A percentile compares a stretch with the other conserved stretches of the same genome.
Conservation (phyloP, 148 eudicot genomes). For the Gaultheria prostrata region DNA sequence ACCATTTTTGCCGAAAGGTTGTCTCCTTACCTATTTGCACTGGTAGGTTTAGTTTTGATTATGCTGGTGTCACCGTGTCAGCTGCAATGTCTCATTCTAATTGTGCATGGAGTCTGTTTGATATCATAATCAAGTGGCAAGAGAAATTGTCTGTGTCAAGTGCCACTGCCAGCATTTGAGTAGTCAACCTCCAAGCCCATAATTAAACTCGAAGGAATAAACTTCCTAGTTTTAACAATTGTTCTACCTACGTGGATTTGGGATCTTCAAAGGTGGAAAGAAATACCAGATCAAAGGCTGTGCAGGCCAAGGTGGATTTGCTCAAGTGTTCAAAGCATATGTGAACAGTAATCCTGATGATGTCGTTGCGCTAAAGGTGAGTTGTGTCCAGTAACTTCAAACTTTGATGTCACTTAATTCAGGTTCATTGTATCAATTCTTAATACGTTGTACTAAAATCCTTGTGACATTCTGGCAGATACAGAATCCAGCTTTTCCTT, state of each 20-base stretch:
- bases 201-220: background rate
- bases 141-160: no score
- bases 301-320: constrained; percentile 93
- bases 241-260: background rate
- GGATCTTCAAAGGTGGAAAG: constrained; percentile 52
- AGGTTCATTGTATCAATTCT: background rate
- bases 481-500: constrained; percentile 87
- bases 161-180: background rate
- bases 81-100: no score
- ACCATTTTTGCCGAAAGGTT: no score
- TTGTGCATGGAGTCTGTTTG: no score
- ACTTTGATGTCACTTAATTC: constrained; percentile 5
- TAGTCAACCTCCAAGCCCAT: background rate
- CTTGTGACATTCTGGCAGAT: constrained; percentile 46
- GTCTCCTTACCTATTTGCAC: no score
- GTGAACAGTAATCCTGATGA: constrained; percentile 63
- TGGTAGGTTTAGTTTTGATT: no score
- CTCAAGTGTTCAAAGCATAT: constrained; percentile 84
- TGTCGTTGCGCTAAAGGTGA: constrained; percentile 85
- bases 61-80: no score
- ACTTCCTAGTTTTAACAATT: background rate
- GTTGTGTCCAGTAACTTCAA: background rate
- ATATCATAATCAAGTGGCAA: no score
- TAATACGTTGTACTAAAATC: background rate
- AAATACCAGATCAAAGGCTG: constrained; percentile 83